Evolutionary conservation across 331 rosid species (phyloP).

Genomic region (Pyrus hybrid): DNA sequence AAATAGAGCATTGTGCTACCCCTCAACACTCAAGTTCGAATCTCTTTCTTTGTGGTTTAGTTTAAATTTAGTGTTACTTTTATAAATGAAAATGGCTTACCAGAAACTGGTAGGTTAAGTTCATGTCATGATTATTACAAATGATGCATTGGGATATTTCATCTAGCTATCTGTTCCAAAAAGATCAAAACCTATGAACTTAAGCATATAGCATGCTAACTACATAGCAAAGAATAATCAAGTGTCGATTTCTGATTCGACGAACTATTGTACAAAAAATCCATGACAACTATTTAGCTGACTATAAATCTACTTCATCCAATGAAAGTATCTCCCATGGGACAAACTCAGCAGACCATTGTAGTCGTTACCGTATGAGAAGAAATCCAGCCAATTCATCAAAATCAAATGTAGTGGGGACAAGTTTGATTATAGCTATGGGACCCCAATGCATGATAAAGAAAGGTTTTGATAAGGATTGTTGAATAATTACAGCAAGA

Average conservation of each 20-base stretch:
- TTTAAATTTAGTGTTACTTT: no score
- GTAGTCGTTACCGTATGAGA: constrained; percentile 10
- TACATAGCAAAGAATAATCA: background rate
- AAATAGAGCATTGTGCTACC: no score
- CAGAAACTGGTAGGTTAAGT: background rate
- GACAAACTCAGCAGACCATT: background rate
- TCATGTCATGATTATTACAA: background rate
- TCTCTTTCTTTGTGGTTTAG: no score
- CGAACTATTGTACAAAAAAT: background rate
- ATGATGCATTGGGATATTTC: background rate
- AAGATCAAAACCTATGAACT: background rate
- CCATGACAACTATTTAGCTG: background rate
- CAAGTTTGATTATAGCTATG: constrained; percentile 18
- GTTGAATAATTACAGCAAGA: constrained; percentile 27
- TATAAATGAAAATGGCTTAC: no score
- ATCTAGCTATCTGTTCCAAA: background rate
- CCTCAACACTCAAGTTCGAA: no score
- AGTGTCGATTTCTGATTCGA: background rate
- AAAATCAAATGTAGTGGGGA: constrained; percentile 25
- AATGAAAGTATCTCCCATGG: background rate
- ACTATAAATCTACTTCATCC: constrained; percentile 6
- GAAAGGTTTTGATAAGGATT: constrained; percentile 17
- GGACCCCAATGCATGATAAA: constrained; percentile 31
- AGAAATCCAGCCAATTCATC: constrained; percentile 10
- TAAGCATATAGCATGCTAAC: background rate